Percentiles rank a stretch among this genome's conserved stretches.
Conservation (phyloP, 2,329 filamentous ascomycete species). For the Didymella pomorum region DNA sequence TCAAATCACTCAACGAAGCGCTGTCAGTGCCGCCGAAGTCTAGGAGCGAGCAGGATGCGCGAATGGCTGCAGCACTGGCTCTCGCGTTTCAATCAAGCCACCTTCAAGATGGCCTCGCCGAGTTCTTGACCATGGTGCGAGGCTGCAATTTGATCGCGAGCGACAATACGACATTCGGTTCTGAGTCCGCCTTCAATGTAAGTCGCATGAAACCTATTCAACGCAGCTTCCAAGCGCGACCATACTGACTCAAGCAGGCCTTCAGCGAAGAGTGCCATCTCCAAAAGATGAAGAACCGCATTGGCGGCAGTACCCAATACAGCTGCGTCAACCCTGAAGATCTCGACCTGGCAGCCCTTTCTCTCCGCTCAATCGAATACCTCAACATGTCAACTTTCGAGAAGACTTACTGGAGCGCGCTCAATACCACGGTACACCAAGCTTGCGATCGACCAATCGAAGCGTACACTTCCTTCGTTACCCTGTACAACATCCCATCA, state of each 20-base stretch:
- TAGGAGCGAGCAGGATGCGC: conserved; percentile 46
- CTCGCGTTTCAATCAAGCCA: conserved; percentile 51
- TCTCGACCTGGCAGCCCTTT: conserved; percentile 43
- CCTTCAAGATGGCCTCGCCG: conserved; percentile 48
- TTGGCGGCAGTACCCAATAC: conserved; percentile 28
- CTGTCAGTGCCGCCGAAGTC: conserved; percentile 46
- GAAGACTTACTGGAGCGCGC: conserved; percentile 35
- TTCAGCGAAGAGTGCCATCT: conserved; percentile 47
- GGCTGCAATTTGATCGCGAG: conserved; percentile 49
- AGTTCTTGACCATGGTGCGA: conserved; percentile 50
- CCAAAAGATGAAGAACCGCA: conserved; percentile 40
- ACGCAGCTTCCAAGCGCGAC: too few relatives aligned
- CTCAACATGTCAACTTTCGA: conserved; percentile 44
- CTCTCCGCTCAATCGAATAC: conserved; percentile 35
- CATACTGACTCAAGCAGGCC: conserved; percentile 27
- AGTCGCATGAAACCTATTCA: too few relatives aligned
- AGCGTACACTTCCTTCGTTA: conserved; percentile 54
- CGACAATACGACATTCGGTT: conserved; percentile 29
- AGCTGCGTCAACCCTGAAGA: conserved; percentile 35
- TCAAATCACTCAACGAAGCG: conserved; percentile 57
- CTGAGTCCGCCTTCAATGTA: conserved; percentile 44
- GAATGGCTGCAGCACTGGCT: conserved; percentile 49
- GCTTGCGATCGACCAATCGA: conserved; percentile 43
- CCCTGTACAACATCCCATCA: conserved; percentile 53
- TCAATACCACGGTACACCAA: conserved; percentile 37